Percentiles rank a stretch among this genome's conserved stretches.
These are phyloP conservation scores for Eutrema yunnanense DNA, from an alignment of 345 rosid species.

Conservation along the genomic window DNA sequence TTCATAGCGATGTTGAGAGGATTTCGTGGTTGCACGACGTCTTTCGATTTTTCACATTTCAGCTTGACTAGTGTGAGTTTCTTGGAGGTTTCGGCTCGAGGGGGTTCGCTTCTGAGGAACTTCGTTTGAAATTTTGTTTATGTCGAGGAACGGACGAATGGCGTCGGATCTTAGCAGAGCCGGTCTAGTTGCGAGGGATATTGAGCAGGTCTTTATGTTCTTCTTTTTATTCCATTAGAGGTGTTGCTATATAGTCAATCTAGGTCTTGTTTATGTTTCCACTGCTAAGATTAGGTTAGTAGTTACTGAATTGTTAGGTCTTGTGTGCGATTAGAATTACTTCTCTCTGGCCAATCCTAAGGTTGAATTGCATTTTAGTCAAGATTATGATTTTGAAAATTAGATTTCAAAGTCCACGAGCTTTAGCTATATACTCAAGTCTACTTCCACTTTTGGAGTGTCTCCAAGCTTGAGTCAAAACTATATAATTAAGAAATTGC, in stretches of 20 bases:
- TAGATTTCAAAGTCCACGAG: neutral
- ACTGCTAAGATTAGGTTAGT: neutral
- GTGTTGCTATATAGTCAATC: slow-evolving; percentile 16
- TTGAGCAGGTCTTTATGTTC: slow-evolving; percentile 65
- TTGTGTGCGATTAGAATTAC: neutral
- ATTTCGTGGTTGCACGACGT: neutral
- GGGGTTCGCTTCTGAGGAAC: slow-evolving; percentile 34
- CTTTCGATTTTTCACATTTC: slow-evolving; percentile 11
- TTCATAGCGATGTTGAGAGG: slow-evolving; percentile 8
- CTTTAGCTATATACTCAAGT: neutral
- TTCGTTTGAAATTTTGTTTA: slow-evolving; percentile 13
- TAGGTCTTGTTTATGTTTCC: slow-evolving; percentile 7
- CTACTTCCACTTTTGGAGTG: neutral
- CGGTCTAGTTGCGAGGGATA: slow-evolving; percentile 73
- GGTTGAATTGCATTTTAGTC: neutral
- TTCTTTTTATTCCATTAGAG: neutral
- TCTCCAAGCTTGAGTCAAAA: neutral
- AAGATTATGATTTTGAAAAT: neutral
- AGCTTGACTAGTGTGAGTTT: slow-evolving; percentile 31
- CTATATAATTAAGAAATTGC: neutral
- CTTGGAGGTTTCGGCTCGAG: slow-evolving; percentile 32
- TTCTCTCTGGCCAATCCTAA: neutral
- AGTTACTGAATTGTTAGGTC: neutral
- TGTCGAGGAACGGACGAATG: slow-evolving; percentile 68
- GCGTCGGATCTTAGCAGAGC: slow-evolving; percentile 84